phyloP scores from a whole-genome alignment of 768 basidiomycete genomes.

The Hericium coralloides region DNA sequence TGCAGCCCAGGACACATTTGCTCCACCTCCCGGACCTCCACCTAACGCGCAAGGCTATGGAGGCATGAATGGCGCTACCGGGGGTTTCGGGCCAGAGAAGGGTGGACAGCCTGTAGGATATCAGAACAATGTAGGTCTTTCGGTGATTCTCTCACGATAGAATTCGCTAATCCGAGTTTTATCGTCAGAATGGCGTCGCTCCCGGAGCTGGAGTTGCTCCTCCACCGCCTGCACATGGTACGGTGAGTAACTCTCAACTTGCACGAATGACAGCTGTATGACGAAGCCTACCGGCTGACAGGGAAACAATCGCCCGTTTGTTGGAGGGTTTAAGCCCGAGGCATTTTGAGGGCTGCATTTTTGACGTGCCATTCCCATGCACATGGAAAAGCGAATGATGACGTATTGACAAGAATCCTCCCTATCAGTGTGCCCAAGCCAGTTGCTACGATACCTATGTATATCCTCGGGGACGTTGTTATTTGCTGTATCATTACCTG shows the following conservation, averaged over 20 bases:
- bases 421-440: not conserved
- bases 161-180: not conserved
- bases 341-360: not conserved
- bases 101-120: not conserved
- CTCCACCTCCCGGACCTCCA: not conserved
- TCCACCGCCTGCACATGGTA: not conserved
- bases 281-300: not conserved
- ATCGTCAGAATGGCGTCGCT: not conserved
- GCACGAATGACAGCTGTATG: not conserved
- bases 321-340: not conserved
- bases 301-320: not conserved
- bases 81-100: not conserved
- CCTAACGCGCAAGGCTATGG: not conserved
- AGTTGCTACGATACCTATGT: not conserved
- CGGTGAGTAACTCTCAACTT: not conserved
- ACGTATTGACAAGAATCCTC: not conserved
- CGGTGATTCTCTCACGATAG: not conserved
- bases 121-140: not conserved
- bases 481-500: not conserved
- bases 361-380: not conserved
- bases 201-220: not conserved
- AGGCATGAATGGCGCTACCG: not conserved
- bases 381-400: no score
- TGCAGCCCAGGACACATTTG: not conserved
- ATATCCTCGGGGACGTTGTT: not conserved